These are phyloP conservation scores for Viola pubescens DNA, from an alignment of 441 rosid genomes.

Conservation along the genomic window DNA sequence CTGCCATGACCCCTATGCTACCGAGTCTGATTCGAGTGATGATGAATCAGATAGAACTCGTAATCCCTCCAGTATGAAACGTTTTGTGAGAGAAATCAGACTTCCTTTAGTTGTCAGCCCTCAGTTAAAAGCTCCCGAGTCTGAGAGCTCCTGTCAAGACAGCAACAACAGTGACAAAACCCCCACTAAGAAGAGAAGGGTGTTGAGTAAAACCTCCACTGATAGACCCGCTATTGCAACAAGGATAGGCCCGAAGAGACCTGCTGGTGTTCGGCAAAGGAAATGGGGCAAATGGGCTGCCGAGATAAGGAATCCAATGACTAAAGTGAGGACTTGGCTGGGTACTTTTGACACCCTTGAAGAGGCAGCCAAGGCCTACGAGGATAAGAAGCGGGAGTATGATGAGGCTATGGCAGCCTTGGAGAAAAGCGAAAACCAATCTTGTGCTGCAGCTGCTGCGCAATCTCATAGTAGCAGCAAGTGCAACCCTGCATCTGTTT, in stretches of 20 bases:
- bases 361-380: constrained; percentile 79
- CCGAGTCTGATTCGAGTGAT: constrained; percentile 80
- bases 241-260: constrained; percentile 20
- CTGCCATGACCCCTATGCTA: constrained; percentile 76
- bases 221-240: constrained; percentile 3
- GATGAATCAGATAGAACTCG: constrained; percentile 37
- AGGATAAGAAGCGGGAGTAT: constrained; percentile 56
- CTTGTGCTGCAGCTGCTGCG: constrained; percentile 21
- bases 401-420: constrained; percentile 29
- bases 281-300: constrained; percentile 99
- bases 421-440: constrained; percentile 26
- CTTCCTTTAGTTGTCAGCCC: constrained; percentile 30
- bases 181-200: constrained; percentile 29
- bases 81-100: constrained; percentile 46
- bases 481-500: constrained; percentile 4
- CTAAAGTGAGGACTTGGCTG: constrained; percentile 68
- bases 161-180: constrained; percentile 31
- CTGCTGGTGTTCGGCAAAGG: constrained; percentile 78
- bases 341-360: constrained; percentile 80
- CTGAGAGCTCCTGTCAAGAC: constrained; percentile 50
- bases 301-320: constrained; percentile 77
- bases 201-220: constrained; percentile 20
- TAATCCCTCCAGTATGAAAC: constrained; percentile 24
- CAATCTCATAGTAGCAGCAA: constrained; percentile 8
- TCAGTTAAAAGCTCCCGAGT: constrained; percentile 16